Conservation (phyloP, 73 alveolate species). For the Paramecium biaurelia region DNA sequence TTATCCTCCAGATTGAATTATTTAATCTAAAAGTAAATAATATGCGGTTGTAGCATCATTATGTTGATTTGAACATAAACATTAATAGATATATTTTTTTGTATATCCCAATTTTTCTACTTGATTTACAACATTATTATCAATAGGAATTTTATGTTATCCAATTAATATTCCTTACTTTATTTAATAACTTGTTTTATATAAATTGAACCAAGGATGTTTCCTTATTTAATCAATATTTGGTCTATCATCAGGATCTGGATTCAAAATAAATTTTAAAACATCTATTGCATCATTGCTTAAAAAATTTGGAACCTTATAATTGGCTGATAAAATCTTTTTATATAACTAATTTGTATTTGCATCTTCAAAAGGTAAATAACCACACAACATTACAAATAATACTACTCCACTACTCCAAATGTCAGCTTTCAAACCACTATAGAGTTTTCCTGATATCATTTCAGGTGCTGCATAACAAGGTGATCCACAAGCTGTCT, state of each 20-base stretch:
- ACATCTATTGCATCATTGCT: conserved; percentile 64
- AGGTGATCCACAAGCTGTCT: conserved; percentile 90
- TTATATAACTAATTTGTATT: conserved; percentile 83
- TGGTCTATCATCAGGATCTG: conserved; percentile 87
- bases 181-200: not conserved
- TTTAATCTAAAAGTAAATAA: conserved; percentile 26
- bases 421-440: conserved; percentile 77
- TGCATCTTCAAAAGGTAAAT: conserved; percentile 91
- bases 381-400: conserved; percentile 93
- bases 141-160: conserved; percentile 59
- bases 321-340: conserved; percentile 84
- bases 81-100: conserved; percentile 66
- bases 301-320: conserved; percentile 74
- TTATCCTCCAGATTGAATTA: conserved; percentile 20
- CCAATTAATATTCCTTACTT: conserved; percentile 52
- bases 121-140: conserved; percentile 43
- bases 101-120: conserved; percentile 74
- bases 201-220: conserved; percentile 84
- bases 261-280: conserved; percentile 70
- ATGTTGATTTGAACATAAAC: conserved; percentile 77
- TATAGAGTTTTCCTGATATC: conserved; percentile 81
- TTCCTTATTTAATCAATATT: conserved; percentile 80
- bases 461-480: conserved; percentile 95
- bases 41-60: conserved; percentile 67
- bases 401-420: conserved; percentile 95